Conservation (phyloP, 192 early-diverging fungal genomes). For the Umbelopsis sp. region DNA sequence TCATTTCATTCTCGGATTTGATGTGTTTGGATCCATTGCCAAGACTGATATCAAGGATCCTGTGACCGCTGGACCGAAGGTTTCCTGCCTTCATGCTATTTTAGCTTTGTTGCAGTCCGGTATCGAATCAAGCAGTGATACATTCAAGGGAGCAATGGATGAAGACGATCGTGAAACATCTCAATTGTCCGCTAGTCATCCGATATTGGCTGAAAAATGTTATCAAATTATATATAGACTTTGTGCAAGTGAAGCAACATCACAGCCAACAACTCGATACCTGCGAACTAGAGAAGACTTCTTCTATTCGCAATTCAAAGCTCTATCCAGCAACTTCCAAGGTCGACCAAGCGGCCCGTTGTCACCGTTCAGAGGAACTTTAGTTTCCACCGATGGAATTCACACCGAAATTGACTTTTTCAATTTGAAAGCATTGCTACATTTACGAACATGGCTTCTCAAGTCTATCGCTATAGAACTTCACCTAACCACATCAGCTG, state of each 20-base stretch:
- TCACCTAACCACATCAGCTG: conserved; percentile 49
- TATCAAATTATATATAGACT: conserved; percentile 86
- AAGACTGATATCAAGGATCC: conserved; percentile 41
- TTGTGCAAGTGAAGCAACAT: conserved; percentile 70
- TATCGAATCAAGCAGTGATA: conserved; percentile 19
- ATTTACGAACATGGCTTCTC: conserved; percentile 91
- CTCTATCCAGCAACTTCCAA: conserved; percentile 44
- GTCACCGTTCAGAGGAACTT: conserved; percentile 22
- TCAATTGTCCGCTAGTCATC: conserved; percentile 68
- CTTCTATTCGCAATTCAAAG: conserved; percentile 65
- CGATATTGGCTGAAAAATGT: conserved; percentile 85
- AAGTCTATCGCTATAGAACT: conserved; percentile 87
- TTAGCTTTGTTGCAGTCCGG: conserved; percentile 62
- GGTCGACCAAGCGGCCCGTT: background rate
- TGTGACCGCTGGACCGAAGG: conserved; percentile 32
- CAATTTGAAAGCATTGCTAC: conserved; percentile 60
- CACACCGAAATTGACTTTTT: conserved; percentile 16
- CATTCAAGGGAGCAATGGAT: conserved; percentile 1
- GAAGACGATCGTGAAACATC: conserved; percentile 4
- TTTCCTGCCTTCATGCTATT: conserved; percentile 66
- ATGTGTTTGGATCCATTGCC: conserved; percentile 44
- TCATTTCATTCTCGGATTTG: conserved; percentile 90
- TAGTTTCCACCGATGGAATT: conserved; percentile 18
- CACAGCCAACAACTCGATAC: conserved; percentile 72
- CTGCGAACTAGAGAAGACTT: conserved; percentile 82